A percentile compares a stretch with the other conserved stretches of the same genome.
phyloP scores from a whole-genome alignment of 2,329 filamentous ascomycete genomes.

The Fusarium duplospermum region DNA sequence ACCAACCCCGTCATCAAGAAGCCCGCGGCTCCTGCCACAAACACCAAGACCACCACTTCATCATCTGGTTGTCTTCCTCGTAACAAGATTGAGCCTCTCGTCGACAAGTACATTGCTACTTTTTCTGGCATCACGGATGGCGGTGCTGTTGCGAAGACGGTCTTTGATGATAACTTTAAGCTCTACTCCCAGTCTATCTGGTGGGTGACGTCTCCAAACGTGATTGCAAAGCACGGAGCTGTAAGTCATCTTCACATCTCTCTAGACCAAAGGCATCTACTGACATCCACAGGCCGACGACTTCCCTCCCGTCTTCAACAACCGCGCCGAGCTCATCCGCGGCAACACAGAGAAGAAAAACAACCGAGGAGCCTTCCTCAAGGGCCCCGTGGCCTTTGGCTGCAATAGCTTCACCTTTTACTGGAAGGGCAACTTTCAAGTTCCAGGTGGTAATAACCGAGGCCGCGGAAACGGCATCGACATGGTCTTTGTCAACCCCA shows the following conservation, averaged over 20 bases:
- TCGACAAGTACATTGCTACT: slow-evolving; percentile 35
- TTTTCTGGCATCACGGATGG: slow-evolving; percentile 35
- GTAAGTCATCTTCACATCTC: not conserved
- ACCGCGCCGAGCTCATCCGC: slow-evolving; percentile 25
- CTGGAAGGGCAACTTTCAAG: slow-evolving; percentile 38
- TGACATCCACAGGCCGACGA: slow-evolving; percentile 20
- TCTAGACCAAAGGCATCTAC: not conserved
- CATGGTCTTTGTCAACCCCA: slow-evolving; percentile 31
- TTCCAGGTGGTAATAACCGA: slow-evolving; percentile 1
- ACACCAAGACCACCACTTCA: not conserved
- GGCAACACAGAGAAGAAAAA: slow-evolving; percentile 18
- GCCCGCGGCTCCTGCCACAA: not conserved
- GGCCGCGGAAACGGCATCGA: slow-evolving; percentile 36
- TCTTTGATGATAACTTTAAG: slow-evolving; percentile 28
- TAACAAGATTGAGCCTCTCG: slow-evolving; percentile 22
- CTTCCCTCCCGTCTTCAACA: slow-evolving; percentile 32
- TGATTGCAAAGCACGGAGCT: slow-evolving; percentile 28
- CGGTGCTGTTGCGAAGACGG: slow-evolving; percentile 14
- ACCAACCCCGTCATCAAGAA: slow-evolving; percentile 16
- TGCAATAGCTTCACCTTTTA: slow-evolving; percentile 39
- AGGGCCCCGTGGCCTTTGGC: slow-evolving; percentile 32
- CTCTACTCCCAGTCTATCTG: slow-evolving; percentile 36
- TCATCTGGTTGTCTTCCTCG: slow-evolving; percentile 18
- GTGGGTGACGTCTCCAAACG: slow-evolving; percentile 27
- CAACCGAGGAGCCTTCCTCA: slow-evolving; percentile 27